A percentile compares a stretch with the other conserved stretches of the same genome.
These are phyloP conservation scores for Ophiosphaerella herpotricha DNA, from an alignment of 2,329 filamentous ascomycete species.

Conservation along the genomic window DNA sequence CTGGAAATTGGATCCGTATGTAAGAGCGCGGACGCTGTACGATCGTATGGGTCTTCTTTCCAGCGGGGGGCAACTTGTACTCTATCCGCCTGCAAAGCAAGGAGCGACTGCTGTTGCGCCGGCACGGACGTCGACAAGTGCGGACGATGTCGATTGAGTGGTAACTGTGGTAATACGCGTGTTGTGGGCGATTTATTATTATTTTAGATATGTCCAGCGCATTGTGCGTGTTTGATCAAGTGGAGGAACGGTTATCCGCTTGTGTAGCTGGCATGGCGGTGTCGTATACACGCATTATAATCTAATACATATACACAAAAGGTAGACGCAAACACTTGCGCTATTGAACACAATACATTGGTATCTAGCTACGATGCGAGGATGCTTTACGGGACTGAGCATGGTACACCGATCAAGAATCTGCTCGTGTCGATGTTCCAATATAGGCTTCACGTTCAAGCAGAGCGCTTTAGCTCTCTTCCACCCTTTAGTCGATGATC, in stretches of 20 bases:
- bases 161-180: neutral
- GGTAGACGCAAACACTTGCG: no score
- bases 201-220: no score
- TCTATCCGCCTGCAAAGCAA: constrained; percentile 60
- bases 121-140: constrained; percentile 28
- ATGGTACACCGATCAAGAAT: neutral
- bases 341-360: no score
- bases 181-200: no score
- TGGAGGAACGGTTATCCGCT: no score
- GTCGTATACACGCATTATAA: no score
- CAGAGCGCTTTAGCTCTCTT: constrained; percentile 22
- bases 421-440: no score
- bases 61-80: constrained; percentile 69
- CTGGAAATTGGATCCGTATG: constrained; percentile 86
- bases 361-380: no score
- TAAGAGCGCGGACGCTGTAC: constrained; percentile 81
- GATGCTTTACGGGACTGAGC: constrained; percentile 3
- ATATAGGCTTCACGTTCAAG: constrained; percentile 6
- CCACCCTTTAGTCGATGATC: constrained; percentile 28
- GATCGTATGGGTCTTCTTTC: constrained; percentile 78
- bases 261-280: no score
- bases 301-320: no score
- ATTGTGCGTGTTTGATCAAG: no score
- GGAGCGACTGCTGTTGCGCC: constrained; percentile 7
- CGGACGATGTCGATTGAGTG: constrained; percentile 43